Evolutionary conservation across 768 basidiomycete species (phyloP).

Genomic region (Suillus plorans): DNA sequence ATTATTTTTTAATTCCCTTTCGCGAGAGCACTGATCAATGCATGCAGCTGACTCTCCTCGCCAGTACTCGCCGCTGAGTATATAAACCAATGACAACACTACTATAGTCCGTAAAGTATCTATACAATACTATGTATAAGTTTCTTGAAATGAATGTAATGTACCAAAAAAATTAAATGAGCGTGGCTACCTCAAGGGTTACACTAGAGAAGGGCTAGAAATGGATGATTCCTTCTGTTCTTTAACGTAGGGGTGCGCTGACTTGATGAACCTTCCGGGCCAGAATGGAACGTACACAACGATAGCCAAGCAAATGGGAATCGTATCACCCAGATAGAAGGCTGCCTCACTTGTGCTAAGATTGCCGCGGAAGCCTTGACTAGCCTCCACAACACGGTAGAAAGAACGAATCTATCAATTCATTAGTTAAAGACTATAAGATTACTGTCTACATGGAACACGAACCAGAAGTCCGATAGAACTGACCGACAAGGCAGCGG

Average conservation of each 20-base stretch:
- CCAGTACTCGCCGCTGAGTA: neutral
- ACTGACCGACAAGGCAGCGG: conserved; percentile 50
- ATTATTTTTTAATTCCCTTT: neutral
- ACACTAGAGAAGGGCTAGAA: neutral
- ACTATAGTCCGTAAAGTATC: neutral
- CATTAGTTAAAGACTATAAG: neutral
- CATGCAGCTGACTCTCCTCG: neutral
- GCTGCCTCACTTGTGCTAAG: conserved; percentile 58
- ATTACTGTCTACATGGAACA: conserved; percentile 5
- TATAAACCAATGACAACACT: neutral
- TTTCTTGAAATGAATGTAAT: neutral
- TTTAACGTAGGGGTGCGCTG: neutral
- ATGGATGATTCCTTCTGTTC: neutral
- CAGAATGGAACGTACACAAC: conserved; percentile 58
- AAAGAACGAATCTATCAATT: conserved; percentile 57
- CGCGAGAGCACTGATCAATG: conserved; percentile 1
- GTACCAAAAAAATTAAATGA: neutral
- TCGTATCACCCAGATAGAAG: conserved; percentile 68
- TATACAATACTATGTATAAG: neutral
- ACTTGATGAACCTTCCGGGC: conserved; percentile 58
- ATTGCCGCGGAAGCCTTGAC: conserved; percentile 61
- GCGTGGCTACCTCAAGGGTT: neutral
- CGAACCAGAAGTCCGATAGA: conserved; percentile 64
- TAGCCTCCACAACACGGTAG: conserved; percentile 62
- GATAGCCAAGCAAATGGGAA: conserved; percentile 64